A percentile compares a stretch with the other conserved stretches of the same genome.
phyloP scores from a whole-genome alignment of 495 filamentous ascomycete genomes.

The Neurospora sp. region DNA sequence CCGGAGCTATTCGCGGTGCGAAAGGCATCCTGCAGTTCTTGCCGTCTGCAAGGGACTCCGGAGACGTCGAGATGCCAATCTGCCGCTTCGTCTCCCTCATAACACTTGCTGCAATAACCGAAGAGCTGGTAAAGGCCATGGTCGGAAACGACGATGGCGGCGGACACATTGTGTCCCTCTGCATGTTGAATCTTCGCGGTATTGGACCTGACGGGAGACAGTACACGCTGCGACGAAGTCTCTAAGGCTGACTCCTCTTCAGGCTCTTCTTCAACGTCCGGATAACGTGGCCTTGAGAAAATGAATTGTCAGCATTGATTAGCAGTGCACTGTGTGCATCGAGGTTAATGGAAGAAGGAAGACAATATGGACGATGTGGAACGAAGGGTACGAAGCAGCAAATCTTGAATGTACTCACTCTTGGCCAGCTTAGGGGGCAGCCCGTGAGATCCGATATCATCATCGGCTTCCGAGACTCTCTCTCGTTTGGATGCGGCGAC shows the following conservation, averaged over 20 bases:
- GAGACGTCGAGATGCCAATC: neutral
- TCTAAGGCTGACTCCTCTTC: neutral
- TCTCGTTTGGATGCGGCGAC: neutral
- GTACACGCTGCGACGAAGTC: neutral
- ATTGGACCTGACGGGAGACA: neutral
- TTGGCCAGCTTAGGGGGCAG: fast-evolving
- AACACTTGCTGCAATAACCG: neutral
- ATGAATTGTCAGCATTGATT: no score
- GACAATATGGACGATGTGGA: no score
- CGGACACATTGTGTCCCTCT: neutral
- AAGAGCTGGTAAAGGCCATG: neutral
- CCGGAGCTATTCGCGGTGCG: neutral
- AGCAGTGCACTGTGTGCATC: no score
- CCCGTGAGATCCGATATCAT: fast-evolving
- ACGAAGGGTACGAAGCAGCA: no score
- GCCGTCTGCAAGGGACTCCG: neutral
- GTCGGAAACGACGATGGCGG: neutral
- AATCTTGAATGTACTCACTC: neutral
- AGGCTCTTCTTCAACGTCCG: no score
- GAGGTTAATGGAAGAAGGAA: no score
- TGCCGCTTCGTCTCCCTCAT: neutral
- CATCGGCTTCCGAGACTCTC: neutral
- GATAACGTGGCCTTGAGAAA: no score
- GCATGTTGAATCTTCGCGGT: neutral
- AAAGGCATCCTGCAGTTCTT: neutral